Evolutionary conservation across 2,329 filamentous ascomycete species (phyloP), one percentile per base, ranked within the genome.

Genomic region (Colletotrichum gloeosporioides): DNA sequence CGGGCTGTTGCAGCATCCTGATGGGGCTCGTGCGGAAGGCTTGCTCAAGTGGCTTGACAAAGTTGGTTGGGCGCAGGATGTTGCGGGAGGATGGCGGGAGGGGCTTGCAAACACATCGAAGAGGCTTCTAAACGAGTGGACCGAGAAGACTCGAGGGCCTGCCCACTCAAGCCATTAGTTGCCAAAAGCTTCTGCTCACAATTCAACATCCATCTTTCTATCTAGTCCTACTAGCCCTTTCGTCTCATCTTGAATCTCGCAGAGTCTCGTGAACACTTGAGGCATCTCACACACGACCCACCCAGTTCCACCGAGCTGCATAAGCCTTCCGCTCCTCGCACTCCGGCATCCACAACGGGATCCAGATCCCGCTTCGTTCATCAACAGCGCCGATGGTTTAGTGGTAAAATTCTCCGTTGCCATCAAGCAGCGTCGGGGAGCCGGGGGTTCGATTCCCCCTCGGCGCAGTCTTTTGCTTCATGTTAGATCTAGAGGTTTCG

Each of bases 1-100:
- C 4, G 89, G 88, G 0, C 73, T 90, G 6, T 69, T 91, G 3
- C 81, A 86, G n/a, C 80, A 86, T 0, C 82, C 84, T 0, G 84
- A 86, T 44, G 88, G 89, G 0, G 85, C 88, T 1, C 82, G 88
- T 25, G 88, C 87, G 0, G 88, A 90, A 76, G 82, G 83, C 0
- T 77, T 86, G 4, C 73, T 90, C 7, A 79, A 81, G 1, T 90
- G 88, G 88, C 82, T 85, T 39, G 87, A 85, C 3, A 79, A 80
- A 22, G 75, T 82, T 2, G 65, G 57, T 0, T 84, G 81, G 76
- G 81, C 82, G 65, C 75, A 82, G 8, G 85, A 88, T 77, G 81
- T 82, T 6, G 69, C 80, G 12, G 86, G 84, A 2, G 85, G 86
- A 0, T 89, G 87, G 87, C 80, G 88, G 53, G 83, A 86, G 44